Base-by-base conservation (phyloP, 1,284 basidiomycete genomes). In the Leccinum cinnamomeum region DNA sequence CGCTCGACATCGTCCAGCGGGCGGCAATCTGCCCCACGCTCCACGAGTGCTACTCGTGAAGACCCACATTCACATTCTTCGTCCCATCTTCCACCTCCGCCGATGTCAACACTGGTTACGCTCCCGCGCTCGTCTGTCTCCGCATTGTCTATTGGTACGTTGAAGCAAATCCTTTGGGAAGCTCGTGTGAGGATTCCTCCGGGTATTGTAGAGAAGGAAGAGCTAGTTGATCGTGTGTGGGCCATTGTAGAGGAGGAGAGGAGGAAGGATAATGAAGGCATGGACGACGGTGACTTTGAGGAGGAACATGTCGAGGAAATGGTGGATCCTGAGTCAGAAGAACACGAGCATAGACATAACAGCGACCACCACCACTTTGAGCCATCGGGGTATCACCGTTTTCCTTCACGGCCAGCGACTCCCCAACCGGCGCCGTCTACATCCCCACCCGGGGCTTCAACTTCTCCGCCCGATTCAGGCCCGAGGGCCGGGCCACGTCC, bases 81-180 rank as follows among this genome's bases (percentile, higher is more conserved):
- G 57, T 68, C 79, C 3, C 63, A 75, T 7, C 25, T 73, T 7
- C 69, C 69, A 25, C 86, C 87, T 5, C 79, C 93, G 16, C 84
- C 90, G 41, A 81, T 86, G 62, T 85, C 90, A 54, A 81, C 86
- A 46, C 80, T 95, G 4, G 79, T 94, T 2, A 77, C 79, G 0
- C 86, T 92, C 78, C 76, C 83, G 0, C 74, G 79, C 3, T 82
- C 82, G 7, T 79, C 81, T 23, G 75, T 94, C n/a, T 73, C 79
- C 1, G 76, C 80, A 2, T 77, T 94, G 18, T 84, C 87, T 10
- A 84, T 94, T 59, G 79, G 84, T 16, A 79, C 82, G 30, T 80
- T 95, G 58, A 94, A 94, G 72, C 81, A 82, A 5, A 83, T 94
- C n/a, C 76, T 95, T 25, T 91, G 86, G 71, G 84, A 85, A 59